Base-by-base conservation (phyloP, 2,329 filamentous ascomycete species). In the Beauveria sp. region DNA sequence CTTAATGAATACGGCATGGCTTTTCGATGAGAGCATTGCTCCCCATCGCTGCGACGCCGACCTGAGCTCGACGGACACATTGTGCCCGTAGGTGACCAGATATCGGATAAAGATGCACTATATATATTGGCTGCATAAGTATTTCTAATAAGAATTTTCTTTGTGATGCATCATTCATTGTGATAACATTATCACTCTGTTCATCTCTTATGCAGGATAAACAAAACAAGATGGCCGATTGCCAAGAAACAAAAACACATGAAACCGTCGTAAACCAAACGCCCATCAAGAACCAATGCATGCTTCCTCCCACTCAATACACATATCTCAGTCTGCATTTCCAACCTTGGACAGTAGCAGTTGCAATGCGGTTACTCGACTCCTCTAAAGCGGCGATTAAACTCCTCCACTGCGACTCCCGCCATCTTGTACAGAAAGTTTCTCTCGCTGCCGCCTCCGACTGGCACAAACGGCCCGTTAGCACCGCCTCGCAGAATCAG, bases 381-480 rank as follows among this genome's bases (percentile, higher is more conserved):
- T 50, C 72, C 72, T 68, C 76, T 78, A 65, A 83, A 88, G 65
- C 84, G 77, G 62, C 84, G 78, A 68, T 88, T 88, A 63, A 86
- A 88, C 75, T 88, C 85, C 68, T 85, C 83, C 50, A 87, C 85
- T 2, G 85, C 85, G 2, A 88, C 76, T 0, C 82, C 84, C 62
- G 88, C 79, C 81, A 86, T 87, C 66, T 77, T 78, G 72, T 88
- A 88, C 64, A 88, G 68, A 68, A 86, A 88, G 1, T 80, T 78
- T 47, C 85, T 75, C 34, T 83, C 81, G 59, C 87, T 90, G 74
- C 97, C 93, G 68, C 96, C 92, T n/a, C 86, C 88, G 6, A 97
- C 89, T 0, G 94, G 94, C 7, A 99, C 87, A 70, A 97, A 99
- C 2, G 94, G 94, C 0, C 94, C 94, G 71, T 96, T 96, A 2